Conservation (phyloP, 2,329 filamentous ascomycete species). For the Orbilia brochopaga region DNA sequence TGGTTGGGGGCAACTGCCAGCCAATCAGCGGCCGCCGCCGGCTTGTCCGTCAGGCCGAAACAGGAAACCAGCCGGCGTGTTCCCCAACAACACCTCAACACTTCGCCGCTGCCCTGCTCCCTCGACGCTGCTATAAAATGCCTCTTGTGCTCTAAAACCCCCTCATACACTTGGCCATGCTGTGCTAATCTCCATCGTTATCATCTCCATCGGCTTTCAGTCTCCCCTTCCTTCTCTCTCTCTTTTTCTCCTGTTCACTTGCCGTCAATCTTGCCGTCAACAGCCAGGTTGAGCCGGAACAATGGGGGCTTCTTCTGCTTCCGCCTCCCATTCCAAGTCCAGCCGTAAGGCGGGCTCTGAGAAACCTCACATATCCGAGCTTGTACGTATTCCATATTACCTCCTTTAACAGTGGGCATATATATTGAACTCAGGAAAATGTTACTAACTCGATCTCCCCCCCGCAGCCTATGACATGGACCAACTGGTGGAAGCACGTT, state of each 20-base stretch:
- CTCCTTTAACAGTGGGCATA: neutral
- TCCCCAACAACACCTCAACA: slow-evolving; percentile 40
- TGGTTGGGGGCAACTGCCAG: slow-evolving; percentile 20
- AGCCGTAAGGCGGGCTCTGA: slow-evolving; percentile 60
- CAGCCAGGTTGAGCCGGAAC: slow-evolving; percentile 58
- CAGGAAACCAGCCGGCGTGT: slow-evolving; percentile 16
- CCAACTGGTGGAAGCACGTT: slow-evolving; percentile 90
- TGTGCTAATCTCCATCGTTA: slow-evolving; percentile 15
- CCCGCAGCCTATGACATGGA: slow-evolving; percentile 71
- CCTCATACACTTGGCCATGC: neutral
- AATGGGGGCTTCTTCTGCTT: slow-evolving; percentile 63
- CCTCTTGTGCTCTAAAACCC: neutral
- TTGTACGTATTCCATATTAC: slow-evolving; percentile 15
- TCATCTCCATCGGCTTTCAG: no score
- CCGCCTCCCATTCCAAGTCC: slow-evolving; percentile 63
- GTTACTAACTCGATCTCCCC: neutral
- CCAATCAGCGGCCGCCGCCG: slow-evolving; percentile 13
- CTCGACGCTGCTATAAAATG: slow-evolving; percentile 56
- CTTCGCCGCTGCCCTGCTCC: slow-evolving; percentile 27
- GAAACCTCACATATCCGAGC: slow-evolving; percentile 84
- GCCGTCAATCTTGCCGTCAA: slow-evolving; percentile 58
- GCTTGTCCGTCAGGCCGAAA: neutral
- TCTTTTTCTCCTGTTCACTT: slow-evolving; percentile 57
- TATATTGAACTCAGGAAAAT: slow-evolving; percentile 1
- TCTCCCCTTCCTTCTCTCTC: slow-evolving; percentile 36